Evolutionary conservation across 2,329 filamentous ascomycete species (phyloP).

Genomic region (Harringtonia aguacate): DNA sequence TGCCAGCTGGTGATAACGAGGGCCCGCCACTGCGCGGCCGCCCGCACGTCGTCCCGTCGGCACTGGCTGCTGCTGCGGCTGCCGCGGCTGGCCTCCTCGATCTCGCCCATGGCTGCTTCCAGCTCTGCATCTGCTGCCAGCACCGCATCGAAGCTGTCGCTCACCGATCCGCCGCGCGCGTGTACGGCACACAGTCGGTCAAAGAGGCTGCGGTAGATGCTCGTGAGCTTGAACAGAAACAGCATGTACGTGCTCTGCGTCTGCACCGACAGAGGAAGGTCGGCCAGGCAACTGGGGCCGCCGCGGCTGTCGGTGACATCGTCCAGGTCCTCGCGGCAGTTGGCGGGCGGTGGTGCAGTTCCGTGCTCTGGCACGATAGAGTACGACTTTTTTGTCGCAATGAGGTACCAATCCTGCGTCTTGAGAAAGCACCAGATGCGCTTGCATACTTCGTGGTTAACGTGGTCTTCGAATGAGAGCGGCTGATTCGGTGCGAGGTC

Average conservation of each 20-base stretch:
- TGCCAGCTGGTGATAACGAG: slow-evolving; percentile 2
- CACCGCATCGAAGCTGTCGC: neutral
- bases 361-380: neutral
- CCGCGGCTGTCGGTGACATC: neutral
- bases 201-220: slow-evolving; percentile 1
- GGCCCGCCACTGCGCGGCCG: neutral
- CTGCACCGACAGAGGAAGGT: neutral
- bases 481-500: no score
- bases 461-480: neutral
- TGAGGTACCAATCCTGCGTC: slow-evolving; percentile 1
- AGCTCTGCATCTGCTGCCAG: neutral
- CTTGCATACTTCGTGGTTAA: neutral
- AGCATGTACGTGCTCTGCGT: slow-evolving; percentile 2
- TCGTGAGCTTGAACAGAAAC: neutral
- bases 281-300: neutral
- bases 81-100: neutral
- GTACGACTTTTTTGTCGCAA: slow-evolving; percentile 1
- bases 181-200: neutral
- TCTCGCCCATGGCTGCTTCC: neutral
- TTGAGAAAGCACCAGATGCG: neutral
- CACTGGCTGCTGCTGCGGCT: neutral
- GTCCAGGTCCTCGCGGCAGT: slow-evolving; percentile 1
- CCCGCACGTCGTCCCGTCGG: no score
- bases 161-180: neutral
- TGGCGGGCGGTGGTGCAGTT: neutral